Percentiles rank a stretch among this genome's conserved stretches.
phyloP scores from a whole-genome alignment of 2,329 filamentous ascomycete genomes.

The Colletotrichum shisoi region DNA sequence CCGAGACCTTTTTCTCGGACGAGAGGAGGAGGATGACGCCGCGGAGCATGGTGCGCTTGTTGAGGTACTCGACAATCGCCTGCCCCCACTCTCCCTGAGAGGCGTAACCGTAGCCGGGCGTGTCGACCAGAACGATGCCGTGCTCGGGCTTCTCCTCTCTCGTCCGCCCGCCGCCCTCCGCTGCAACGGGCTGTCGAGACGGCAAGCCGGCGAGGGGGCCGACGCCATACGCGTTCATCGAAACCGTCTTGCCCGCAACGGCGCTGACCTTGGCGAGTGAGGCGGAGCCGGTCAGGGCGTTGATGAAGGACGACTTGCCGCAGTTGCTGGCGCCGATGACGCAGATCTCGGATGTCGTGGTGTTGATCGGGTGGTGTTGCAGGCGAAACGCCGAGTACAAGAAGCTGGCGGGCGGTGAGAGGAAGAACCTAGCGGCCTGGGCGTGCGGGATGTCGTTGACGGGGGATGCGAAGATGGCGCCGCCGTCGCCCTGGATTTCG shows the following conservation, averaged over 20 bases:
- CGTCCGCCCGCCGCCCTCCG: constrained; percentile 12
- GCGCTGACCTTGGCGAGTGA: constrained; percentile 59
- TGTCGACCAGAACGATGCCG: constrained; percentile 60
- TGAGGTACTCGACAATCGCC: constrained; percentile 61
- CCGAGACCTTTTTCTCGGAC: constrained; percentile 60
- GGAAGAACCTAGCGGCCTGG: constrained; percentile 26
- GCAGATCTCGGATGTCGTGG: constrained; percentile 69
- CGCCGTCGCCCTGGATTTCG: constrained; percentile 17
- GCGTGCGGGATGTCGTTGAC: constrained; percentile 3
- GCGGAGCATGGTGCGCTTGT: constrained; percentile 55
- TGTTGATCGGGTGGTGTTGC: constrained; percentile 60
- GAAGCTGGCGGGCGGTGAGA: constrained; percentile 44
- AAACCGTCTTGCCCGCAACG: constrained; percentile 61
- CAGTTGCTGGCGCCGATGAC: constrained; percentile 88
- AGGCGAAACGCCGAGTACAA: constrained; percentile 61
- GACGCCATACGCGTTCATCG: constrained; percentile 65
- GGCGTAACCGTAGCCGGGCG: constrained; percentile 60
- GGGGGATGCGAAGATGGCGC: constrained; percentile 9
- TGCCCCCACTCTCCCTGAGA: constrained; percentile 61
- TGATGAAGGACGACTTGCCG: constrained; percentile 88
- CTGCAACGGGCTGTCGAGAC: constrained; percentile 43
- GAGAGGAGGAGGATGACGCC: constrained; percentile 64
- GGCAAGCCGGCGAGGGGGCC: constrained; percentile 49
- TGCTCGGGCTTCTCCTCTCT: constrained; percentile 54
- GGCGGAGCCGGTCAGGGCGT: constrained; percentile 70